Percentiles rank a stretch among this genome's conserved stretches.
Conservation (phyloP, 345 rosid genomes). For the Rhodomyrtus tomentosa region DNA sequence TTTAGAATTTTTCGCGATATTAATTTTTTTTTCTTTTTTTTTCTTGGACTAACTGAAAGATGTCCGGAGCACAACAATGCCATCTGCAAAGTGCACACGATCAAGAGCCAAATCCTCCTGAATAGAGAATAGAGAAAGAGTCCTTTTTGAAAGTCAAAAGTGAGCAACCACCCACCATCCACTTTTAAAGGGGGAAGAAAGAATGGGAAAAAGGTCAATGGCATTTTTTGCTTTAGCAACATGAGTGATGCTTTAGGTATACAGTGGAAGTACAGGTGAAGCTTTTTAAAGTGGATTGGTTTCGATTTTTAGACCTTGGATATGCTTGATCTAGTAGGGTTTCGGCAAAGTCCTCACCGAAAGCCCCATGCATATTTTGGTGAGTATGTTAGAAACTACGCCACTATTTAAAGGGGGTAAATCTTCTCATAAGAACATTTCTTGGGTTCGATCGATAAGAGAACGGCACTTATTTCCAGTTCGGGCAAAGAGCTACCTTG, state of each 20-base stretch:
- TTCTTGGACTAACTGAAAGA: background rate
- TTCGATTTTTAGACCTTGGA: background rate
- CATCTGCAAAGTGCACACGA: background rate
- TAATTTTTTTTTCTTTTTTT: background rate
- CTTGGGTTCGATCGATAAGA: background rate
- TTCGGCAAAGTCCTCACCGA: background rate
- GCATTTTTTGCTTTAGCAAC: background rate
- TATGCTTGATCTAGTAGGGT: background rate
- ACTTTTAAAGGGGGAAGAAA: background rate
- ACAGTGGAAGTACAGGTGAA: background rate
- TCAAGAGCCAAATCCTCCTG: background rate
- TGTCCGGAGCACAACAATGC: background rate
- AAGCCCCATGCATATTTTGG: background rate
- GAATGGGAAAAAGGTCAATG: background rate
- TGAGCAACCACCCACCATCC: background rate
- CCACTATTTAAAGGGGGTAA: background rate
- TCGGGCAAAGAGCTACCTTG: background rate
- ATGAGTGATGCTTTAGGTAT: background rate
- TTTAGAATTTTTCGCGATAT: too few species aligned
- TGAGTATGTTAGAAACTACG: background rate
- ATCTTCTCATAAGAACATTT: background rate
- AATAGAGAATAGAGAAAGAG: background rate
- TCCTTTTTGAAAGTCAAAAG: background rate
- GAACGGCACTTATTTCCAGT: background rate
- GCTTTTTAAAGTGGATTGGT: background rate